Percentiles rank a stretch among this genome's conserved stretches.
phyloP scores from a whole-genome alignment of 129 eudicot genomes.

The Daucus carota region DNA sequence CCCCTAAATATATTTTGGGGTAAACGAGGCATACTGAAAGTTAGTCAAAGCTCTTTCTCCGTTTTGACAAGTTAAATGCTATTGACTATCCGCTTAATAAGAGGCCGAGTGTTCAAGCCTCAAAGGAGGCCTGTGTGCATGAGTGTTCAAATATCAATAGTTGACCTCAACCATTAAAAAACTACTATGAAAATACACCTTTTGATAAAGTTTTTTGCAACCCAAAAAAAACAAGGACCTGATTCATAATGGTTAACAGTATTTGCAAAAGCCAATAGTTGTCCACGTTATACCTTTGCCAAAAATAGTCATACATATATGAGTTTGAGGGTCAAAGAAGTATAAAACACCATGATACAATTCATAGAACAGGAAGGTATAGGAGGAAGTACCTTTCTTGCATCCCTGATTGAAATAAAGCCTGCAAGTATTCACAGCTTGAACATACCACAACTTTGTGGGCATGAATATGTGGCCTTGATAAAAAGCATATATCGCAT shows the following conservation, averaged over 20 bases:
- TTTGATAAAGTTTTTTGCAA: not conserved
- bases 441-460: constrained; percentile 58
- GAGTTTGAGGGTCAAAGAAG: not conserved
- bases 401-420: constrained; percentile 85
- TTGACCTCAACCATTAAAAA: not conserved
- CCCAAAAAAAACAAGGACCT: not conserved
- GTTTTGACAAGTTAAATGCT: not conserved
- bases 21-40: not conserved
- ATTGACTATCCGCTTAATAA: not conserved
- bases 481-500: constrained; percentile 47
- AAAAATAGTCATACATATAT: not conserved
- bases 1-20: not conserved
- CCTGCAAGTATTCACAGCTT: constrained; percentile 64
- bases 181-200: not conserved
- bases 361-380: not conserved
- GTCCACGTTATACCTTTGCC: not conserved
- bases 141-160: not conserved
- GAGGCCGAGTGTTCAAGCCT: not conserved
- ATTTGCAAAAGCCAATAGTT: not conserved
- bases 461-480: constrained; percentile 66
- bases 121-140: not conserved
- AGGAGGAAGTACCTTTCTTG: constrained; percentile 62
- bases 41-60: not conserved
- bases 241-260: not conserved
- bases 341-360: not conserved